Base-by-base conservation (phyloP, 225 moss, liverwort and hornwort species). In the Antitrichia curtipendula region DNA sequence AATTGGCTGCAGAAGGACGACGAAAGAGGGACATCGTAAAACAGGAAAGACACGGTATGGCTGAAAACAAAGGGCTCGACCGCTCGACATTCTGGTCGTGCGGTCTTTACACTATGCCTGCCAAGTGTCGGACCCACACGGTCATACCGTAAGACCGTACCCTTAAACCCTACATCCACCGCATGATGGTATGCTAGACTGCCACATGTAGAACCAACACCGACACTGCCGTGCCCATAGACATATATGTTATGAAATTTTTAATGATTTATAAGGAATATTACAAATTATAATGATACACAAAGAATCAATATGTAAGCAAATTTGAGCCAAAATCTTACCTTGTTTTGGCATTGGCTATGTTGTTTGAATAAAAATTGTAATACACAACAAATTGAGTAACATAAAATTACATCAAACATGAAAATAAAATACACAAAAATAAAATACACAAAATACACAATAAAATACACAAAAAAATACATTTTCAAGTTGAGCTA, bases 341-440 rank as follows among this genome's bases (percentile, higher is more conserved):
- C 8, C 3, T 52, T 13, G 1, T 22, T 22, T 8, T 36, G 3
- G 22, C 34, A 75, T 21, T 50, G 8, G 34, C 4, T 49, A 4
- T 32, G 4, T 49, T 0, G 0, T 31, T 0, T 19, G 5, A 49
- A 49, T 49, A 49, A 2, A 32, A 2, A 49, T 49, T 2, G 0
- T 49, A 49, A 31, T 49, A 11, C 1, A 13, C 5, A 13, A 19
- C 0, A 32, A 0, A 32, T 32, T 0, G 0, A 21, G 13, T 13
- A 5, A 21, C 0, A 13, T 34, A 52, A 34, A 32, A 1, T 1
- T 13, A 8, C 1, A 31, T 31, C 29, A 47, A 47, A 73, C 7
- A 47, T 19, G 12, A 31, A 47, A 72, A 3, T 1, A 17, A 47
- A 73, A 45, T 73, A 3, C 25, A 70, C n/a, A n/a, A n/a, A n/a